Evolutionary conservation across 371 early-diverging fungal genomes (phyloP), one percentile per base, ranked within the genome.

Genomic region (Dinochytrium kinnereticum): DNA sequence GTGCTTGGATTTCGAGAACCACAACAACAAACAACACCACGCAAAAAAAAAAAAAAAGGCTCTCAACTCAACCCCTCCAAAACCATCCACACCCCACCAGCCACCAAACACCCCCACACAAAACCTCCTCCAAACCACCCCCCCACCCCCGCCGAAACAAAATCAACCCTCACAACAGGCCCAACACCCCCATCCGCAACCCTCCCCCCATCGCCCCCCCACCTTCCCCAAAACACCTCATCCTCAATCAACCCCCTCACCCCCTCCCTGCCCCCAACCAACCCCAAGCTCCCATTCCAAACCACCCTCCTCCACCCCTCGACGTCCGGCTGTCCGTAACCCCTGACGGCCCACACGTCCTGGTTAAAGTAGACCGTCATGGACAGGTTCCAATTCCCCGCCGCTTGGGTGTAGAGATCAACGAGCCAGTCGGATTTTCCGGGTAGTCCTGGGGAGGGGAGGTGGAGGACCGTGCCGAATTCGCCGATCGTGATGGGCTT

Each of bases 181-280:
- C 55, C 55, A 7, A 5, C 24, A 15, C 64, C 64, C 5, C 64
- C 64, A 19, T 61, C 28, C 5, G 64, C 64, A 5, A 33, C 7
- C 13, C 15, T 31, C 36, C 7, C 44, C 19, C 64, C 64, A 61
- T 61, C 64, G 33, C 34, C 34, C 34, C 33, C 24, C 33, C 28
- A 19, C 7, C 13, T 3, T 7, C 64, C 64, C 64, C 64, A 61
- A 61, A 61, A 61, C 13, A 61, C 64, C 34, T 61, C 36, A 61
- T 61, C 34, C 2, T 26, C 10, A 31, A 61, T 34, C 24, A 31
- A 38, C 34, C 64, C 24, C 34, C 10, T 3, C 13, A 10, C 34
- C 34, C 33, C 24, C 5, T 34, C 28, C 13, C 34, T 28, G 33
- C 36, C 64, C 2, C 33, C 24, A 26, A 61, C 64, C 10, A 61